Base-by-base conservation (phyloP, 2,329 filamentous ascomycete species). In the Exserohilum rostratum region DNA sequence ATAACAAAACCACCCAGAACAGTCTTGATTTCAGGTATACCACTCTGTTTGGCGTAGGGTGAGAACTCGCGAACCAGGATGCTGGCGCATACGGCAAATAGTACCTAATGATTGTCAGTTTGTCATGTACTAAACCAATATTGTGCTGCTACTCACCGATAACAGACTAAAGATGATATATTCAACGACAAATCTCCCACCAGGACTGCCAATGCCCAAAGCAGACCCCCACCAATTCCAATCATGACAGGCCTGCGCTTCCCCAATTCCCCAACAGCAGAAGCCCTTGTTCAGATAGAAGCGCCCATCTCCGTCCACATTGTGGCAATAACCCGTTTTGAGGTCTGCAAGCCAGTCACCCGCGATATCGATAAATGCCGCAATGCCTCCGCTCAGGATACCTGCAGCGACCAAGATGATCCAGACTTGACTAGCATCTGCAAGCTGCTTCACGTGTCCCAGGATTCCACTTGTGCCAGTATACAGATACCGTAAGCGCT, bases 11-110 rank as follows among this genome's bases (percentile, higher is more conserved):
- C 93, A 35, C 93, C 93, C 49, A 99, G 79, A 7, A 99, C 86
- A 2, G 93, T 97, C 81, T 99, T 99, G 77, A 99, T 96, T 79
- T 99, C 93, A 5, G 93, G 92, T 65, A 99, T 97, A 77, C 93
- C 93, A 72, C 91, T 96, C 70, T 98, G 93, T 72, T 90, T 93
- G 43, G 93, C 93, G 76, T 96, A 91, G 5, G 90, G 82, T 20
- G 91, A 91, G 75, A 93, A 98, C 65, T 89, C 86, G 66, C 89
- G 86, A 12, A 98, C 93, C 49, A 98, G 79, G 48, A 93, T 72
- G 48, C 89, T 90, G 9, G 95, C 91, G 53, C 83, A 85, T 33
- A 86, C 81, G 22, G 93, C 93, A 70, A 96, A 93, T 6, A 89
- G 66, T 9, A 93, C 81, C 89, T 93, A 44, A 13, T 3, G 17